Evolutionary conservation across 176 grass and related monocot genomes (phyloP).

Genomic region (Aegilops tauschii): DNA sequence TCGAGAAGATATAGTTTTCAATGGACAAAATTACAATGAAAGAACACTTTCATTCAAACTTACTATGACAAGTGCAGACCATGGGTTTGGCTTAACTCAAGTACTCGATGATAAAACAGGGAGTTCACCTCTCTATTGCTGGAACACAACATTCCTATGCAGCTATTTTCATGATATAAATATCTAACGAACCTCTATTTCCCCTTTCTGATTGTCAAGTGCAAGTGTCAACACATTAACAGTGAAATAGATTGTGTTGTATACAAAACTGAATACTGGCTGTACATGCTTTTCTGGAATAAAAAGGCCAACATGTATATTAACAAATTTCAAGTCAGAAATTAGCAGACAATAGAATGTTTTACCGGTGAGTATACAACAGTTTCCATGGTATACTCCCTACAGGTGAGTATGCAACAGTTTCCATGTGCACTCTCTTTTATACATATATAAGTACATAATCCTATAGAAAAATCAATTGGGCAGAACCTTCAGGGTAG

Average conservation of each 20-base stretch:
- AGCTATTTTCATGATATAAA: background rate
- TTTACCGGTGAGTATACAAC: background rate
- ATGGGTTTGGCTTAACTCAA: slow-evolving; percentile 22
- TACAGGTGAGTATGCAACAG: background rate
- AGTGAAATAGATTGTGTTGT: background rate
- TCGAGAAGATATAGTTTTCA: background rate
- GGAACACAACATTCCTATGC: background rate
- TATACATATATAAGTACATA: background rate
- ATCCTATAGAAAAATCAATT: background rate
- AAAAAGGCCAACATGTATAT: background rate
- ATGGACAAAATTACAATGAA: slow-evolving; percentile 12
- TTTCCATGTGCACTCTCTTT: background rate
- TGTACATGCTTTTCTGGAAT: background rate
- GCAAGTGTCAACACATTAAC: slow-evolving; percentile 7
- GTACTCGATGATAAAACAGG: background rate
- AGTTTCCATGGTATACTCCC: background rate
- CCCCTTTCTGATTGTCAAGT: background rate
- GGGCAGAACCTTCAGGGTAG: background rate
- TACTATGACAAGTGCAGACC: background rate
- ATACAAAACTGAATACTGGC: background rate
- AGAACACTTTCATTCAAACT: background rate
- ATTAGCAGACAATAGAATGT: background rate
- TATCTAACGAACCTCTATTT: background rate
- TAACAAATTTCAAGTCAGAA: slow-evolving; percentile 14
- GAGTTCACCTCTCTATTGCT: background rate